phyloP scores from a whole-genome alignment of 305 asterid species.

The Plantago lanceolata region DNA sequence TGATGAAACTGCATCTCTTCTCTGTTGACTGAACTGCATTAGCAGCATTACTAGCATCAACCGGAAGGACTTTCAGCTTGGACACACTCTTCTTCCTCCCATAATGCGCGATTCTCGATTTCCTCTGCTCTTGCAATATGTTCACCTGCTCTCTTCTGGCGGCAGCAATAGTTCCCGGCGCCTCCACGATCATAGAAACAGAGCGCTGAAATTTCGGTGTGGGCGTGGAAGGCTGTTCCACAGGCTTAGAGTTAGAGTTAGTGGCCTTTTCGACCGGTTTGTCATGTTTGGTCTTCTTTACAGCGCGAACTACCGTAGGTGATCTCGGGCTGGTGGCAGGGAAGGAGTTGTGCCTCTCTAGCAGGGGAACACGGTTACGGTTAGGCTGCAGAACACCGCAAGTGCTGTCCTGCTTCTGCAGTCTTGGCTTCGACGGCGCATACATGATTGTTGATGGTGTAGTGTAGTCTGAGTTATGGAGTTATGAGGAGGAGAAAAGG shows the following conservation, averaged over 20 bases:
- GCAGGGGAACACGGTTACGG: conserved; percentile 41
- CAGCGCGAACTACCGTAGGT: not conserved
- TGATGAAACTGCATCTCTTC: conserved; percentile 69
- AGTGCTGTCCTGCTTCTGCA: conserved; percentile 9
- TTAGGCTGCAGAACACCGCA: conserved; percentile 49
- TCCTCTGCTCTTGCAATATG: conserved; percentile 59
- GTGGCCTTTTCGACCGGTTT: conserved; percentile 24
- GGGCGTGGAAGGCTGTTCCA: not conserved
- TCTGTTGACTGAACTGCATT: conserved; percentile 26
- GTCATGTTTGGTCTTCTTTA: conserved; percentile 4
- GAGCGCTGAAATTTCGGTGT: conserved; percentile 30
- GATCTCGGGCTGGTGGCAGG: conserved; percentile 5
- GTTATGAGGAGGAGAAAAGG: not conserved
- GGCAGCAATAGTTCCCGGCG: conserved; percentile 74
- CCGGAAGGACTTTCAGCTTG: conserved; percentile 29
- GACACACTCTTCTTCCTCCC: conserved; percentile 46
- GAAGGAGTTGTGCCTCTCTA: conserved; percentile 40
- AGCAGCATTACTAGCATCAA: conserved; percentile 8
- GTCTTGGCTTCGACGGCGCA: conserved; percentile 4
- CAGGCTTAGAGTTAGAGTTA: conserved; percentile 14
- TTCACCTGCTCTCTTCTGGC: conserved; percentile 78
- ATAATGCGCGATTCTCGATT: conserved; percentile 67
- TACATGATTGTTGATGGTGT: conserved; percentile 1
- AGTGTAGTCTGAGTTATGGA: not conserved
- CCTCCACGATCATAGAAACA: conserved; percentile 35